A percentile compares a stretch with the other conserved stretches of the same genome.
These are phyloP conservation scores for Trichoderma brevicompactum DNA, from an alignment of 2,329 filamentous ascomycete genomes.

Conservation along the genomic window DNA sequence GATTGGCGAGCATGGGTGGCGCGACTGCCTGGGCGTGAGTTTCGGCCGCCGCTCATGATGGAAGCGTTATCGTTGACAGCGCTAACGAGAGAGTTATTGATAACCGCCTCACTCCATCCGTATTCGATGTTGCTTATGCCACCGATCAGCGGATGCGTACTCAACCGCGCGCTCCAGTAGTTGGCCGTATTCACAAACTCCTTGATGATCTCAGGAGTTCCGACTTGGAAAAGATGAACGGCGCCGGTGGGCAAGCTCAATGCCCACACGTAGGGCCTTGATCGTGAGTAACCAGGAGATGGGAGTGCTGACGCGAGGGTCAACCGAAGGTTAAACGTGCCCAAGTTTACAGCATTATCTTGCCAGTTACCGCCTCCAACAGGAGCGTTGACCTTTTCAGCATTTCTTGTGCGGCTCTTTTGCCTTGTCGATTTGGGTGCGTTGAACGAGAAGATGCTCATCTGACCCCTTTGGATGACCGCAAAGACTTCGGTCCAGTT, in stretches of 20 bases:
- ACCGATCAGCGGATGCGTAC: conserved; percentile 89
- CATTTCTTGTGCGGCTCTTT: conserved; percentile 62
- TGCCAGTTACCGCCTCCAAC: conserved; percentile 98
- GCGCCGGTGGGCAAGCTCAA: conserved; percentile 89
- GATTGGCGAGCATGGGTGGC: conserved; percentile 47
- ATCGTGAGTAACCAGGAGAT: conserved; percentile 88
- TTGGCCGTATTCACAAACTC: conserved; percentile 95
- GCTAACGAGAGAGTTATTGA: conserved; percentile 63
- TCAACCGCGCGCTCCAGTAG: conserved; percentile 95
- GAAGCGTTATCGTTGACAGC: conserved; percentile 54
- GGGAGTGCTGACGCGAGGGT: conserved; percentile 90
- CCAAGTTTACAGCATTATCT: conserved; percentile 89
- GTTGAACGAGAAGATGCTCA: conserved; percentile 93
- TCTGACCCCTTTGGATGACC: conserved; percentile 90
- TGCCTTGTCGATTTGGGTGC: conserved; percentile 75
- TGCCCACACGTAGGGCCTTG: conserved; percentile 90
- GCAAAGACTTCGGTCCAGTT: conserved; percentile 96
- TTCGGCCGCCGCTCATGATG: conserved; percentile 41
- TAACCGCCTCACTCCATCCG: conserved; percentile 87
- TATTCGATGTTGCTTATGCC: conserved; percentile 98
- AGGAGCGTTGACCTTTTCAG: conserved; percentile 59
- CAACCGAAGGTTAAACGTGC: conserved; percentile 85
- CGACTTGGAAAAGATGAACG: conserved; percentile 97
- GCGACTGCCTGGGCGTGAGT: conserved; percentile 57
- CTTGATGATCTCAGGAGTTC: conserved; percentile 89